A percentile compares a stretch with the other conserved stretches of the same genome.
These are phyloP conservation scores for Canavalia gladiata DNA, from an alignment of 306 rosid species.

Conservation along the genomic window DNA sequence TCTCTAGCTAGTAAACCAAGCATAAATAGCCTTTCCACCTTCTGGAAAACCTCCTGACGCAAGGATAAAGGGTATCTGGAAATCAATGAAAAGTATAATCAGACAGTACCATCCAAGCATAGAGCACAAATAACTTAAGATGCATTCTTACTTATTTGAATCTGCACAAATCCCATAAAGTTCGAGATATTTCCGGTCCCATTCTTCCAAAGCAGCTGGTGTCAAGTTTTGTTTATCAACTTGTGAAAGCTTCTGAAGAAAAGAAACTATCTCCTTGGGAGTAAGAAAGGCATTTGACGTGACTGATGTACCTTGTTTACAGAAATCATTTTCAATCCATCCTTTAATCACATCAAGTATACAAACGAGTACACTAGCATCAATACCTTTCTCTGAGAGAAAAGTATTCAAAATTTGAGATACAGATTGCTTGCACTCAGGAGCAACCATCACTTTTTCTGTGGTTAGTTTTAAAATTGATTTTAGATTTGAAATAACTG, in stretches of 20 bases:
- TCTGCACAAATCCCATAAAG: conserved; percentile 92
- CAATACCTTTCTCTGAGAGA: conserved; percentile 96
- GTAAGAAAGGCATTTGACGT: conserved; percentile 72
- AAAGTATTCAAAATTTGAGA: conserved; percentile 89
- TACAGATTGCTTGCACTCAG: conserved; percentile 83
- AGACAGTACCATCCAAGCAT: conserved; percentile 41
- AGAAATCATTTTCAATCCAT: conserved; percentile 91
- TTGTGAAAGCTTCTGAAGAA: conserved; percentile 95
- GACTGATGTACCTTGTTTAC: conserved; percentile 81
- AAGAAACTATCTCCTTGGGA: conserved; percentile 89
- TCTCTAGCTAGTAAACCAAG: conserved; percentile 95
- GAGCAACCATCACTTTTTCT: conserved; percentile 91
- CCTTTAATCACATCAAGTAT: conserved; percentile 96
- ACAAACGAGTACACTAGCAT: conserved; percentile 94
- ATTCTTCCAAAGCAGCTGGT: conserved; percentile 72
- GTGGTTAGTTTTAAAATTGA: conserved; percentile 85
- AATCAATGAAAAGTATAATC: conserved; percentile 37
- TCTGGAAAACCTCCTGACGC: conserved; percentile 92
- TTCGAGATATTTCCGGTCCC: conserved; percentile 92
- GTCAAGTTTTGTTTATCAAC: conserved; percentile 87
- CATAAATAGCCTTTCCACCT: conserved; percentile 95
- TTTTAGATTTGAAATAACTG: conserved; percentile 84
- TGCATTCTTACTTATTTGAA: conserved; percentile 75
- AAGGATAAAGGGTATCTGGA: conserved; percentile 70
- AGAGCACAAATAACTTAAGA: conserved; percentile 16